Evolutionary conservation across 176 grass and related monocot species (phyloP).

Genomic region (Lolium multiflorum): DNA sequence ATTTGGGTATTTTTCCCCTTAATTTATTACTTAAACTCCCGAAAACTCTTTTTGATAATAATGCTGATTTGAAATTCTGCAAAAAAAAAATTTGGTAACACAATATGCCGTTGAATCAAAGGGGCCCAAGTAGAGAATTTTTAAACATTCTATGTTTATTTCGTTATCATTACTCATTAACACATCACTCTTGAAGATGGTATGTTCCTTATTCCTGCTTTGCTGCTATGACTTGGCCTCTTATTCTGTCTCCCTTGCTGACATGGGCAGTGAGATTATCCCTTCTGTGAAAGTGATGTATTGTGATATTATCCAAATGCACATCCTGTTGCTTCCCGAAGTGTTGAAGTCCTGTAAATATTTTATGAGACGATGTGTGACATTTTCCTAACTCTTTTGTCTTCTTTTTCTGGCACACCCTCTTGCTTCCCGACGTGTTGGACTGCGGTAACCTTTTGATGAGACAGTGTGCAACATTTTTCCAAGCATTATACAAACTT

Average conservation of each 20-base stretch:
- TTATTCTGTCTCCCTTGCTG: neutral
- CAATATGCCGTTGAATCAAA: neutral
- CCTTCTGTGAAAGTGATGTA: no score
- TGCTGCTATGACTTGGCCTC: conserved; percentile 7
- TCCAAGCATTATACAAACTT: neutral
- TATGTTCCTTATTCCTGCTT: neutral
- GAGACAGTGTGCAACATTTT: neutral
- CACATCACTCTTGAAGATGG: no score
- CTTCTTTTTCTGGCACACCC: neutral
- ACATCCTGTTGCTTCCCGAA: neutral
- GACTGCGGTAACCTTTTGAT: neutral
- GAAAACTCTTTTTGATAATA: neutral
- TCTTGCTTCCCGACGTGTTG: neutral
- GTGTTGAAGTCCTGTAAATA: neutral
- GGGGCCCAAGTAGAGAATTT: neutral
- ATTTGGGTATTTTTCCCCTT: neutral
- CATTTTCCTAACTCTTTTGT: neutral
- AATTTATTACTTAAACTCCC: neutral
- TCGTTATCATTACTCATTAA: no score
- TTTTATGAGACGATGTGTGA: neutral
- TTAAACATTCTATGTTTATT: neutral
- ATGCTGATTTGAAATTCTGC: neutral
- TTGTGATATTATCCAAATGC: conserved; percentile 6
- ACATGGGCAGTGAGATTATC: neutral
- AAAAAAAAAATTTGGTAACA: neutral